A percentile compares a stretch with the other conserved stretches of the same genome.
Evolutionary conservation across 2,329 filamentous ascomycete species (phyloP).

Genomic region (Lecanosticta acicola): DNA sequence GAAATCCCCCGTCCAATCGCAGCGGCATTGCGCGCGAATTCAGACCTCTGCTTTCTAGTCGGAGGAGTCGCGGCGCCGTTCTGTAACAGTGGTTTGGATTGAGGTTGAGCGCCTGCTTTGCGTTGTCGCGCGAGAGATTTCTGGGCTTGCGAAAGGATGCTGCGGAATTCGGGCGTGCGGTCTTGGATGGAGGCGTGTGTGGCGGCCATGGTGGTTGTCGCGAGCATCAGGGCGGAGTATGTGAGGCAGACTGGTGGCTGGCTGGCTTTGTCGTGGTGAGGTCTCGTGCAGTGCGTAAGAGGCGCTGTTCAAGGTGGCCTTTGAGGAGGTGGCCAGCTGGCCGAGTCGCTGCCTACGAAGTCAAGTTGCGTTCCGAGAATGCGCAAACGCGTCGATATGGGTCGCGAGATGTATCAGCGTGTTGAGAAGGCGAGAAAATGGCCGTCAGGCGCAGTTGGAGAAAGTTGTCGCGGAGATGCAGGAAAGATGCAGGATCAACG

Average conservation of each 20-base stretch:
- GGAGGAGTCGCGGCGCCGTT: slow-evolving; percentile 43
- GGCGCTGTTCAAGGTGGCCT: not conserved
- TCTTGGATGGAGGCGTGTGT: slow-evolving; percentile 75
- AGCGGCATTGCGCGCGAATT: slow-evolving; percentile 87
- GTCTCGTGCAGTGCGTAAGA: not conserved
- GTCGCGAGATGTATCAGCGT: not conserved
- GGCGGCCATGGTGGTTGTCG: slow-evolving; percentile 44
- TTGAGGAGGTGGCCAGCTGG: slow-evolving; percentile 14
- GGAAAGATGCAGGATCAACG: not conserved
- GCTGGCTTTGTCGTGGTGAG: not conserved
- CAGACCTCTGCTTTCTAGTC: slow-evolving; percentile 56
- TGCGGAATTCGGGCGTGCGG: slow-evolving; percentile 89
- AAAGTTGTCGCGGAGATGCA: not conserved
- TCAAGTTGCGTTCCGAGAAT: not conserved
- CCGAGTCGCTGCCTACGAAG: not conserved
- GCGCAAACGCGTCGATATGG: not conserved
- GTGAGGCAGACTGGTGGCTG: not conserved
- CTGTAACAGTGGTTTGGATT: slow-evolving; percentile 56
- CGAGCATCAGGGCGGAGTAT: slow-evolving; percentile 1
- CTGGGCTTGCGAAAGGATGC: slow-evolving; percentile 81
- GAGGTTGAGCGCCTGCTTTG: slow-evolving; percentile 70
- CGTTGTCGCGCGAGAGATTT: slow-evolving; percentile 54
- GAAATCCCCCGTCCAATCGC: slow-evolving; percentile 90
- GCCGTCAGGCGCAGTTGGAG: not conserved
- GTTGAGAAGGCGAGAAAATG: not conserved